Base-by-base conservation (phyloP, 2,329 filamentous ascomycete genomes). In the Lasiodiplodia gonubiensis region DNA sequence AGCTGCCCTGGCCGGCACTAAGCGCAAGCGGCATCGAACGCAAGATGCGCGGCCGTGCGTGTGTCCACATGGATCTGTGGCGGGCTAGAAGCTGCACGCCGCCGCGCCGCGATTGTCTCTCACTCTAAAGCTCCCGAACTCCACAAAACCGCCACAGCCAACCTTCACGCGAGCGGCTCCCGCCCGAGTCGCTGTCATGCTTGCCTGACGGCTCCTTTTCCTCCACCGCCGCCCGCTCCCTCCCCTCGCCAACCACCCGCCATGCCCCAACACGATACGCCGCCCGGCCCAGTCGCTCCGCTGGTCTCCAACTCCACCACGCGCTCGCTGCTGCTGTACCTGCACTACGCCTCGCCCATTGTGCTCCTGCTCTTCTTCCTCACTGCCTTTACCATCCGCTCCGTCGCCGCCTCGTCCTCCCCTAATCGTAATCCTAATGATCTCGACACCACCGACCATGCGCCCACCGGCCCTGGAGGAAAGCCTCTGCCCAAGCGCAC, bases 401-500 rank as follows among this genome's bases (percentile, higher is more conserved):
- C 88, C 72, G 84, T 91, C 70, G 74, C 84, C 69, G 81, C 83
- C 23, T 83, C 86, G 48, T 79, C 79, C 71, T 84, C 77, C 70
- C 72, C 72, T 68, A 79, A 78, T 74, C 11, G n/a, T 64, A 81
- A 72, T 69, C 11, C n/a, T 59, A 66, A 72, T 70, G 71, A 72
- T 60, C n/a, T 23, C 37, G 51, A 35, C 60, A 16, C 35, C 14
- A 14, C 33, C 52, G 81, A 81, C 71, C 78, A 79, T 70, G 77
- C 81, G 54, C 76, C 80, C 51, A 77, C 80, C 68, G 94, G 94
- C n/a, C 93, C 94, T 1, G 94, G 92, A 67, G 94, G 94, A 71
- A 94, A 96, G 78, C 93, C 93, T 39, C 83, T 97, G 65, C 93
- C 93, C 68, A 91, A 89, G 76, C 88, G 79, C 74, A 82, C 80